These are phyloP conservation scores for Ocimum tenuiflorum DNA, from an alignment of 257 asterid species.

Conservation along the genomic window DNA sequence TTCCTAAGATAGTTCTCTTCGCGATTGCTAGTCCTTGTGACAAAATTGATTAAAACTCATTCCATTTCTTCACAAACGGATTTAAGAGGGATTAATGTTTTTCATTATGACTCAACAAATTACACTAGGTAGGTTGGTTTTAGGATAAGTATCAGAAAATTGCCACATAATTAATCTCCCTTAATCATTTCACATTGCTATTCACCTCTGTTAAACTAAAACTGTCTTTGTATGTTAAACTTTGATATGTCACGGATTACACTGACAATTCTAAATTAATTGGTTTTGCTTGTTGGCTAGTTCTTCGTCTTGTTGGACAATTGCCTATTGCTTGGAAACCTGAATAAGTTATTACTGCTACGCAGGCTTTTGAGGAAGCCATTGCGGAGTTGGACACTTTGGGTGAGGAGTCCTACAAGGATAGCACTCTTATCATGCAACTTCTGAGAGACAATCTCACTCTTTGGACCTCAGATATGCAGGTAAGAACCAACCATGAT, in stretches of 20 bases:
- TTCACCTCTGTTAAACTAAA: too few species aligned
- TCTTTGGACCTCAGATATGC: constrained; percentile 75
- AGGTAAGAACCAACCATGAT: constrained; percentile 29
- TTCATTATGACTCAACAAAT: background rate
- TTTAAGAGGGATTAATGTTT: too few species aligned
- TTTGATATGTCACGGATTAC: background rate
- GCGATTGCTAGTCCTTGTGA: too few species aligned
- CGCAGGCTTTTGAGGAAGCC: constrained; percentile 71
- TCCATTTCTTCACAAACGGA: too few species aligned
- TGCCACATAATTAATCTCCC: background rate
- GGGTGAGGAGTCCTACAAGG: constrained; percentile 73
- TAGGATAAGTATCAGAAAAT: background rate
- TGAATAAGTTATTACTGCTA: background rate
- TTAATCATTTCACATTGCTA: too few species aligned
- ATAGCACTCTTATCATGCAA: constrained; percentile 69
- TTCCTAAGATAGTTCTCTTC: too few species aligned
- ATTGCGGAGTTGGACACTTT: constrained; percentile 65
- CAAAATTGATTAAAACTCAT: too few species aligned
- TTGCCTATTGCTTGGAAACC: background rate
- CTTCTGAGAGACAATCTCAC: constrained; percentile 73
- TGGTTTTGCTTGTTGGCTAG: constrained; percentile 5
- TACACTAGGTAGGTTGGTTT: background rate
- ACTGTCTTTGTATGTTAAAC: too few species aligned
- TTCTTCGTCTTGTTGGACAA: background rate
- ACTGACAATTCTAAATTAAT: background rate